A percentile compares a stretch with the other conserved stretches of the same genome.
These are phyloP conservation scores for Teratosphaeria pseudoeucalypti DNA, from an alignment of 2,329 filamentous ascomycete species.

Conservation along the genomic window DNA sequence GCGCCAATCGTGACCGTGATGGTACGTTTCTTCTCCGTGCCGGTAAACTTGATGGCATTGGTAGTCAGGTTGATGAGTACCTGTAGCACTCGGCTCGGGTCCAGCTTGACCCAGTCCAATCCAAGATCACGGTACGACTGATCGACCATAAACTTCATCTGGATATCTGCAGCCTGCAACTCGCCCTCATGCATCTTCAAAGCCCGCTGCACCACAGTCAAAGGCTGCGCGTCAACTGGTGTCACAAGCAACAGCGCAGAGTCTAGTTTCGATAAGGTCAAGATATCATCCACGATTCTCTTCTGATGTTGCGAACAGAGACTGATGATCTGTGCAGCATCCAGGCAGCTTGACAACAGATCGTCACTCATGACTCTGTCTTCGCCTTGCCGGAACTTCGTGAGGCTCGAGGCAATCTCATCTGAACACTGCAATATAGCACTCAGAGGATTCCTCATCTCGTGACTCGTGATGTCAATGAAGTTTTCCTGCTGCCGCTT, in stretches of 20 bases:
- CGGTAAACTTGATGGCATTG: slow-evolving; percentile 76
- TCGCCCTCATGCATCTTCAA: slow-evolving; percentile 73
- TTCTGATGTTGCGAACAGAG: slow-evolving; percentile 74
- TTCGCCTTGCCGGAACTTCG: slow-evolving; percentile 36
- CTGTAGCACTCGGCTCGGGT: slow-evolving; percentile 65
- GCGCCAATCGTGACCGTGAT: slow-evolving; percentile 59
- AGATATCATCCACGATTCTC: slow-evolving; percentile 63
- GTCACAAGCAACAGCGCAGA: slow-evolving; percentile 64
- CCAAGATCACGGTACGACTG: slow-evolving; percentile 47
- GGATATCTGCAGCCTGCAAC: slow-evolving; percentile 57
- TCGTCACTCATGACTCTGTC: slow-evolving; percentile 23
- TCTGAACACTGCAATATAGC: slow-evolving; percentile 69
- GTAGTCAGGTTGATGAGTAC: slow-evolving; percentile 68
- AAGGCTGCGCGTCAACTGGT: slow-evolving; percentile 57
- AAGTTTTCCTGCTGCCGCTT: slow-evolving; percentile 57
- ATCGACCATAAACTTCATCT: slow-evolving; percentile 54
- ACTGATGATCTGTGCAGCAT: slow-evolving; percentile 67
- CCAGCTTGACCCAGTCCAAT: slow-evolving; percentile 60
- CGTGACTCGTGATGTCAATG: slow-evolving; percentile 33
- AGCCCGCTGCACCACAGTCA: slow-evolving; percentile 55
- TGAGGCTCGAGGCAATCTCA: slow-evolving; percentile 51
- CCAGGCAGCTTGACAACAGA: slow-evolving; percentile 51
- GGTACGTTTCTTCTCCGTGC: slow-evolving; percentile 48
- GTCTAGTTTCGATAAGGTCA: slow-evolving; percentile 66
- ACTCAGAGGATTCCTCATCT: slow-evolving; percentile 59